Evolutionary conservation across 495 filamentous ascomycete species (phyloP).

Genomic region (Penicillium taxi): DNA sequence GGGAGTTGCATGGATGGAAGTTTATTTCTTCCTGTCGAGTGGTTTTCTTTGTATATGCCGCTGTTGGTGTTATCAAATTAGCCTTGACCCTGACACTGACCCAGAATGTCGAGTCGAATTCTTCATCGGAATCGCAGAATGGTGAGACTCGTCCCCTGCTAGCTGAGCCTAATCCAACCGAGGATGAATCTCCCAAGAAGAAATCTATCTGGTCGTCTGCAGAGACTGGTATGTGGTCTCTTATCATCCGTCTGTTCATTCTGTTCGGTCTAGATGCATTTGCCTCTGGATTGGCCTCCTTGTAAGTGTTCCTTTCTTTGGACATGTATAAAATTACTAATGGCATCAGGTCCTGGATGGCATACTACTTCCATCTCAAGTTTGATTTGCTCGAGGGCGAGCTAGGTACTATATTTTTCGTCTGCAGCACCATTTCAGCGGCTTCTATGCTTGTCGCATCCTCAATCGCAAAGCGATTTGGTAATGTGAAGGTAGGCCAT

Average conservation of each 20-base stretch:
- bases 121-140: conserved; percentile 15
- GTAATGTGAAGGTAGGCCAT: conserved; percentile 53
- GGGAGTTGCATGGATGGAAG: conserved; percentile 41
- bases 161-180: conserved; percentile 17
- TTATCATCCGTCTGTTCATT: conserved; percentile 64
- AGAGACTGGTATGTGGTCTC: conserved; percentile 46
- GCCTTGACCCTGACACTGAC: conserved; percentile 52
- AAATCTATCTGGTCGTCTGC: conserved; percentile 41
- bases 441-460: conserved; percentile 64
- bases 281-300: conserved; percentile 66
- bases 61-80: conserved; percentile 60
- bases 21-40: conserved; percentile 54
- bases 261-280: conserved; percentile 72
- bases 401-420: conserved; percentile 65
- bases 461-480: conserved; percentile 66
- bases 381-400: conserved; percentile 60
- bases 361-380: conserved; percentile 71
- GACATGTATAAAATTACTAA: conserved; percentile 1
- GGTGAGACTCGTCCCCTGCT: conserved; percentile 43
- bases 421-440: conserved; percentile 57
- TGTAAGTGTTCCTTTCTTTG: conserved; percentile 36
- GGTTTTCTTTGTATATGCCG: conserved; percentile 64
- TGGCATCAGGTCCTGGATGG: conserved; percentile 52
- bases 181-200: conserved; percentile 14
- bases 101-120: conserved; percentile 49